Percentiles rank a stretch among this genome's conserved stretches.
Conservation (phyloP, 768 basidiomycete species). For the Polyporus arcularius region DNA sequence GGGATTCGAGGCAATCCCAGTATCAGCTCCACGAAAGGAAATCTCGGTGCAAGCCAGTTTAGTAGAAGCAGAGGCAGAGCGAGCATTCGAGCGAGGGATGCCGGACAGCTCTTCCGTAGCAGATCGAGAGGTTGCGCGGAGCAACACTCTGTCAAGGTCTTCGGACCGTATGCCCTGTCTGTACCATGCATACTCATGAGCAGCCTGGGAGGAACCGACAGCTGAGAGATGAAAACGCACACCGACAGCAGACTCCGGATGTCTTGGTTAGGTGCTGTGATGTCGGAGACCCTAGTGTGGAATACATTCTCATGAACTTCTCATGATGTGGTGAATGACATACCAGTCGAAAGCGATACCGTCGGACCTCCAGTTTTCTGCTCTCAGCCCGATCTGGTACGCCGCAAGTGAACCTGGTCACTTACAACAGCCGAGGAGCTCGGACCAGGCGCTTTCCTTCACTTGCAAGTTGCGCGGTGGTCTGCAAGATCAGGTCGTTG, state of each 20-base stretch:
- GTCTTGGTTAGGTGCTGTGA: conserved; percentile 11
- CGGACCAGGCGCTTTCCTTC: conserved; percentile 19
- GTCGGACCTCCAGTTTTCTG: conserved; percentile 7
- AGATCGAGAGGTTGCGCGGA: background rate
- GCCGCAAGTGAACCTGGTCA: background rate
- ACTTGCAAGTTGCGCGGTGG: conserved; percentile 11
- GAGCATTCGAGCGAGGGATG: background rate
- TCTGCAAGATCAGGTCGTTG: conserved; percentile 19
- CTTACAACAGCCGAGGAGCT: conserved; percentile 23
- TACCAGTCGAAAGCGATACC: conserved; percentile 24
- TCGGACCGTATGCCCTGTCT: conserved; percentile 17
- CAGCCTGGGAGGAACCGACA: too few species aligned
- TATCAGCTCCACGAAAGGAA: background rate
- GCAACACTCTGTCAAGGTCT: conserved; percentile 15
- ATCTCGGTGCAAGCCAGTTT: too few species aligned
- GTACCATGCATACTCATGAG: background rate
- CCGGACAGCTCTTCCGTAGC: background rate
- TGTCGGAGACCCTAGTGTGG: conserved; percentile 14
- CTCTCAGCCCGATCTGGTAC: background rate
- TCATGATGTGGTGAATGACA: background rate
- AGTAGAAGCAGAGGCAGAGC: too few species aligned
- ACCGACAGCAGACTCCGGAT: conserved; percentile 10
- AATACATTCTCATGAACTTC: background rate
- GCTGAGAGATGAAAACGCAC: conserved; percentile 3
- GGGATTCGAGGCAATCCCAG: conserved; percentile 5